Percentiles rank a stretch among this genome's conserved stretches.
Conservation (phyloP, 768 basidiomycete genomes). For the Leccinum uliginosum region DNA sequence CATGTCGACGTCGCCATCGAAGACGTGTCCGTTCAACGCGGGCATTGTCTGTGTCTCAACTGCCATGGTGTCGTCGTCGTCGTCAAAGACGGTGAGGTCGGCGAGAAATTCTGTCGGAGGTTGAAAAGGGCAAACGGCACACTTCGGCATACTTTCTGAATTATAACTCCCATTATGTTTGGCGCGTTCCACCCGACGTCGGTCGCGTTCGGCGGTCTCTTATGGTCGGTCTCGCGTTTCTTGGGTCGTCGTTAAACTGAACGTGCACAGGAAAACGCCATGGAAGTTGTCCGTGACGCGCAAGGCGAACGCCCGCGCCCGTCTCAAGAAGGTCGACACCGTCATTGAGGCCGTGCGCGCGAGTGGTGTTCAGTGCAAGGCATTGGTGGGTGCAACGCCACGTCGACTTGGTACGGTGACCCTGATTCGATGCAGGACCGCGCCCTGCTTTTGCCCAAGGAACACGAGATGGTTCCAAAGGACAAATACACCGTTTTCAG, state of each 20-base stretch:
- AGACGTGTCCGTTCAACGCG: constrained; percentile 38
- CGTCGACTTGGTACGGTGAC: not conserved
- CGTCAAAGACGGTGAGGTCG: constrained; percentile 13
- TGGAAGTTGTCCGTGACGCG: constrained; percentile 90
- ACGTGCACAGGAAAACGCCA: constrained; percentile 74
- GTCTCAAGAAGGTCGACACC: constrained; percentile 88
- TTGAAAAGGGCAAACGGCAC: constrained; percentile 23
- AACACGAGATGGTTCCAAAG: constrained; percentile 84
- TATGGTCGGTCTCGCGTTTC: constrained; percentile 55
- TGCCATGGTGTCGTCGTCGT: constrained; percentile 39
- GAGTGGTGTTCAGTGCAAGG: constrained; percentile 73
- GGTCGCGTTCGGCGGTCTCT: constrained; percentile 67
- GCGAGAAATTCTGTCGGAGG: constrained; percentile 19
- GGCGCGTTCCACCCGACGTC: constrained; percentile 77
- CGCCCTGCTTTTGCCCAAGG: constrained; percentile 84
- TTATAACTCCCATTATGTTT: constrained; percentile 50
- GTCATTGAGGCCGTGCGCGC: constrained; percentile 85
- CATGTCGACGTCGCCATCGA: constrained; percentile 40
- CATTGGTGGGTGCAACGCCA: constrained; percentile 55
- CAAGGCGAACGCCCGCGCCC: constrained; percentile 85
- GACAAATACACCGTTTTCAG: constrained; percentile 97
- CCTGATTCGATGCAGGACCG: constrained; percentile 42
- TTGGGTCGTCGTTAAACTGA: not conserved
- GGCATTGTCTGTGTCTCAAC: constrained; percentile 39
- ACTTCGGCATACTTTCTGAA: constrained; percentile 13